Conservation (phyloP, 1,284 basidiomycete species). For the Moniliella sp. region DNA sequence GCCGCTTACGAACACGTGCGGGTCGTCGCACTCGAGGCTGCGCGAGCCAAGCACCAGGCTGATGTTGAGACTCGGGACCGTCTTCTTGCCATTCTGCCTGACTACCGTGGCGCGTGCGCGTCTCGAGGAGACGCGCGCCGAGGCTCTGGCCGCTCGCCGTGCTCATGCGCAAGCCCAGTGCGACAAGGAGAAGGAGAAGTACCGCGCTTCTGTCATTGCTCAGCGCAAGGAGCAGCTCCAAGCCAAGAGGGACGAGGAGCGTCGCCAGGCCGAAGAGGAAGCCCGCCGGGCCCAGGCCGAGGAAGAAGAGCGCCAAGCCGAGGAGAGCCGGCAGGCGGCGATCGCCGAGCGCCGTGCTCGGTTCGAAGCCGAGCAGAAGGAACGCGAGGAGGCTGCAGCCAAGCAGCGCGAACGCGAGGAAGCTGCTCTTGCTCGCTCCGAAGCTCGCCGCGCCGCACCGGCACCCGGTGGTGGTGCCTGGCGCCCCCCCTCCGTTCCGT, state of each 20-base stretch:
- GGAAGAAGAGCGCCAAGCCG: constrained; percentile 1
- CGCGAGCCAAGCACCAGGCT: constrained; percentile 47
- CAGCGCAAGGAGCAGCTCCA: constrained; percentile 7
- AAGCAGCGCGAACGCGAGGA: constrained; percentile 21
- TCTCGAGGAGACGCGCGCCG: constrained; percentile 47
- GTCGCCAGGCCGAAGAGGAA: constrained; percentile 15
- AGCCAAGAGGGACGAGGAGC: constrained; percentile 16
- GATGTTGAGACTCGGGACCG: constrained; percentile 59
- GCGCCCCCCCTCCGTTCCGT: too few relatives aligned
- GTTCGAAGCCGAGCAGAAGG: background rate
- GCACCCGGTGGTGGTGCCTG: too few relatives aligned
- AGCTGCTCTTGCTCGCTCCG: too few relatives aligned
- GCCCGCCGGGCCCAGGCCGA: too few relatives aligned
- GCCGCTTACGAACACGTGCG: constrained; percentile 43
- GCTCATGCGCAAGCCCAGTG: constrained; percentile 50
- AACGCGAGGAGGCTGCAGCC: constrained; percentile 17
- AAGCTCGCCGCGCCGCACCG: too few relatives aligned
- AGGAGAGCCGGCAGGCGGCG: constrained; percentile 8
- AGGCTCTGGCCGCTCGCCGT: constrained; percentile 49
- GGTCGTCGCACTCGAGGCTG: constrained; percentile 39
- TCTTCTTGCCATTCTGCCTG: constrained; percentile 51
- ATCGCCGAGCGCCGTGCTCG: constrained; percentile 14
- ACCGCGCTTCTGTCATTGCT: constrained; percentile 29
- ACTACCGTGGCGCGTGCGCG: constrained; percentile 47
- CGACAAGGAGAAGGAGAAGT: constrained; percentile 63